Conservation (phyloP, 768 basidiomycete species). For the Auriscalpium vulgare region DNA sequence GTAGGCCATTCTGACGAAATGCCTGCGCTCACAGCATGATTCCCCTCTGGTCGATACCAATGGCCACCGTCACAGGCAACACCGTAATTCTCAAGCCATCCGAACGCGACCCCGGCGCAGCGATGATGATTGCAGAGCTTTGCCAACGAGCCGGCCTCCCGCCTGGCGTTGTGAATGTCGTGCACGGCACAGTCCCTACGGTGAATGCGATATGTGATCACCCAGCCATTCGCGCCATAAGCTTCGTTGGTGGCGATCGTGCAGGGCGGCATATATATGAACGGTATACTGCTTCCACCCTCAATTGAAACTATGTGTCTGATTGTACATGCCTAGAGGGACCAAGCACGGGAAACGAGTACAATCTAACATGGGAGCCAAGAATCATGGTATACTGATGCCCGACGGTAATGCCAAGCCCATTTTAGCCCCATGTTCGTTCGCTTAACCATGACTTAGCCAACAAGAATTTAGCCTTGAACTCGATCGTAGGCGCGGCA, state of each 20-base stretch:
- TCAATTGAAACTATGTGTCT: slow-evolving; percentile 3
- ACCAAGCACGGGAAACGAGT: slow-evolving; percentile 71
- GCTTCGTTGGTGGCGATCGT: slow-evolving; percentile 90
- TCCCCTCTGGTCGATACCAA: slow-evolving; percentile 91
- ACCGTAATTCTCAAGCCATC: slow-evolving; percentile 93
- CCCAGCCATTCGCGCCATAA: slow-evolving; percentile 86
- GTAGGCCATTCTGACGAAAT: not conserved
- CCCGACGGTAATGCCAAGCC: slow-evolving; percentile 64
- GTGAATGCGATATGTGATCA: slow-evolving; percentile 95
- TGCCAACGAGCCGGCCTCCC: slow-evolving; percentile 82
- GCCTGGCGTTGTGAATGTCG: slow-evolving; percentile 83
- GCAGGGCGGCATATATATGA: slow-evolving; percentile 95
- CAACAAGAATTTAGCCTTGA: slow-evolving; percentile 86
- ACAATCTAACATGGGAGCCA: slow-evolving; percentile 84
- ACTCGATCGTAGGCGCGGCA: slow-evolving; percentile 88
- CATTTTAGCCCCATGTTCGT: not conserved
- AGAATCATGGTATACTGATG: slow-evolving; percentile 92
- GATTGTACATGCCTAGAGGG: slow-evolving; percentile 43
- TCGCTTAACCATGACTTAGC: slow-evolving; percentile 35
- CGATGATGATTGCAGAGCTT: slow-evolving; percentile 96
- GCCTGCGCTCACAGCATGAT: slow-evolving; percentile 62
- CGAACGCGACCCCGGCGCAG: slow-evolving; percentile 93
- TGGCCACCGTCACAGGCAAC: slow-evolving; percentile 87
- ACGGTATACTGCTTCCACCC: slow-evolving; percentile 34
- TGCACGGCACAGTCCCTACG: slow-evolving; percentile 84